phyloP scores from a whole-genome alignment of 306 rosid species.

The Lithocarpus polystachyus region DNA sequence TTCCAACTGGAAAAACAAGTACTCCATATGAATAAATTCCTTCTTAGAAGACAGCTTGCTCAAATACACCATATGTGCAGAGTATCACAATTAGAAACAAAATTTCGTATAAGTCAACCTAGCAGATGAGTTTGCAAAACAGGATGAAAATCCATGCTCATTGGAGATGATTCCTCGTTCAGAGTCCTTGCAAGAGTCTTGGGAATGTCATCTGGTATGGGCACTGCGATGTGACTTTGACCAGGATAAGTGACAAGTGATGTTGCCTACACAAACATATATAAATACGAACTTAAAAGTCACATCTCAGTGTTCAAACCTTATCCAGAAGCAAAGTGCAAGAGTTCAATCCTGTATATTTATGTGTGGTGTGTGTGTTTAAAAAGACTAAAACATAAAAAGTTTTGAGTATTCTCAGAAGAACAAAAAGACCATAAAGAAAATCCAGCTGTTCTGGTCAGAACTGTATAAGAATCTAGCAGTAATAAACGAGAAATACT shows the following conservation, averaged over 20 bases:
- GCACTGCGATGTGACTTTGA: neutral
- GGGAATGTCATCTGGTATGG: neutral
- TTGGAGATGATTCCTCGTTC: conserved; percentile 14
- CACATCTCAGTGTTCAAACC: neutral
- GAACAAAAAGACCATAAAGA: neutral
- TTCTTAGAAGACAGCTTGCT: neutral
- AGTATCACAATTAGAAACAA: neutral
- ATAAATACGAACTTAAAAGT: neutral
- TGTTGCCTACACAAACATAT: conserved; percentile 14
- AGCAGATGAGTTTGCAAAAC: conserved; percentile 6
- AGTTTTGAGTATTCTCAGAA: neutral
- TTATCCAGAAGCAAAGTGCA: neutral
- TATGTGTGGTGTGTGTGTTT: no score
- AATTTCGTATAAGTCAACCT: conserved; percentile 19
- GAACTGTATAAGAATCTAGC: neutral
- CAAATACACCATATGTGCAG: neutral
- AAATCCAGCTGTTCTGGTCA: neutral
- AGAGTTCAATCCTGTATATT: conserved; percentile 7
- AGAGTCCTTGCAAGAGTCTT: conserved; percentile 17
- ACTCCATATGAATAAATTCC: neutral
- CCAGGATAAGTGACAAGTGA: neutral
- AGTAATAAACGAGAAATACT: neutral
- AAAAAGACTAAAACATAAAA: neutral
- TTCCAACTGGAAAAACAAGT: conserved; percentile 29
- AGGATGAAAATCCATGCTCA: conserved; percentile 37